These are phyloP conservation scores for Gaertneriomyces semiglobifer DNA, from an alignment of 192 early-diverging fungal genomes.

Conservation along the genomic window DNA sequence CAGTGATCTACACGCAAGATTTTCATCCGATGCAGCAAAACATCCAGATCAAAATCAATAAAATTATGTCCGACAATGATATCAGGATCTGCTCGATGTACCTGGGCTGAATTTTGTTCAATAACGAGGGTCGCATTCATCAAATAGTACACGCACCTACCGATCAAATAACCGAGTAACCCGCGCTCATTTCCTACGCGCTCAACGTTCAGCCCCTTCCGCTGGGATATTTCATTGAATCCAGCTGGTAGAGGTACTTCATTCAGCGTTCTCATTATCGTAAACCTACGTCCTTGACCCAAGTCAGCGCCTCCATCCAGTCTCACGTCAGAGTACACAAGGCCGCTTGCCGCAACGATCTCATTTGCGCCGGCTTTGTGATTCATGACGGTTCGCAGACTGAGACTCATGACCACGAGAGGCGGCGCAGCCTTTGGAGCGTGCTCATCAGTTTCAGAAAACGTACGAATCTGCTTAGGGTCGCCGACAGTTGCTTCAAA, in stretches of 20 bases:
- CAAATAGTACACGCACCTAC: slow-evolving; percentile 26
- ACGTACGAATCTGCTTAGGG: slow-evolving; percentile 64
- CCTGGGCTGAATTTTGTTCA: slow-evolving; percentile 46
- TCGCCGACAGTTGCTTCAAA: slow-evolving; percentile 64
- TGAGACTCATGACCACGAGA: slow-evolving; percentile 82
- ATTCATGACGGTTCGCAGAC: slow-evolving; percentile 80
- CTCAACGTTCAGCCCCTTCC: slow-evolving; percentile 55
- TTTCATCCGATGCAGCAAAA: slow-evolving; percentile 91
- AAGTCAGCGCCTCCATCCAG: slow-evolving; percentile 35
- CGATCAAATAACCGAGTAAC: slow-evolving; percentile 75
- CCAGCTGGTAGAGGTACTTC: slow-evolving; percentile 74
- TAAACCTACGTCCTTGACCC: slow-evolving; percentile 51
- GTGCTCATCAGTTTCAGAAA: slow-evolving; percentile 51
- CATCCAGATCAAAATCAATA: slow-evolving; percentile 89
- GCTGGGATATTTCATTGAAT: slow-evolving; percentile 59
- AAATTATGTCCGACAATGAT: slow-evolving; percentile 96
- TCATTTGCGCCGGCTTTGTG: slow-evolving; percentile 81
- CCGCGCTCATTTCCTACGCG: slow-evolving; percentile 66
- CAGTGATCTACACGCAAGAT: slow-evolving; percentile 71
- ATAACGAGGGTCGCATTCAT: not conserved
- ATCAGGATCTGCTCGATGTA: slow-evolving; percentile 84
- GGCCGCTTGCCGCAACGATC: slow-evolving; percentile 72
- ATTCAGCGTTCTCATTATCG: slow-evolving; percentile 68
- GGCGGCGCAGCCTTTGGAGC: slow-evolving; percentile 60
- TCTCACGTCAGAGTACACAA: slow-evolving; percentile 67